Conservation (phyloP, 2,329 filamentous ascomycete genomes). For the Colletotrichum spaethianum region DNA sequence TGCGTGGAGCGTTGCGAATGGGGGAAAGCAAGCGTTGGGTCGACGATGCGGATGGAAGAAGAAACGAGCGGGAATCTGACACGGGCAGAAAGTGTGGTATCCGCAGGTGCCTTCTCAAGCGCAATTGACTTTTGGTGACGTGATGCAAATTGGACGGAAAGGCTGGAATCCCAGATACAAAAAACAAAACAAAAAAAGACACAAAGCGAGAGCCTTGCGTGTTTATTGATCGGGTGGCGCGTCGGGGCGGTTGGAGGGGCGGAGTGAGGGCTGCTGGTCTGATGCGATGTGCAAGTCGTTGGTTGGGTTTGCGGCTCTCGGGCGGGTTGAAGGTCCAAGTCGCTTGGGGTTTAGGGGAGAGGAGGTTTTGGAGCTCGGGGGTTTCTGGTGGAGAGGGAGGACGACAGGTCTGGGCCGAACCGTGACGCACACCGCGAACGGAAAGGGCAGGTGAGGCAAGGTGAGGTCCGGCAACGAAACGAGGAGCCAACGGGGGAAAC, state of each 20-base stretch:
- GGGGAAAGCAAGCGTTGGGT: neutral
- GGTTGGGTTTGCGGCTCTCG: neutral
- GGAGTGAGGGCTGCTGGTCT: neutral
- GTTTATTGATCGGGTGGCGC: neutral
- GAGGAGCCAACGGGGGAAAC: conserved; percentile 18
- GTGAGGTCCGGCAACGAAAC: conserved; percentile 18
- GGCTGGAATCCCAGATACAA: neutral
- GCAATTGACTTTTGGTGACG: conserved; percentile 16
- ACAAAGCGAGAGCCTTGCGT: neutral
- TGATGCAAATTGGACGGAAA: neutral
- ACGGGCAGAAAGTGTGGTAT: neutral
- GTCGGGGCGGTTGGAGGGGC: neutral
- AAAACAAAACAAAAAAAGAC: neutral
- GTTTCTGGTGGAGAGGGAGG: conserved; percentile 13
- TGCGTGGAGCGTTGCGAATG: conserved; percentile 1
- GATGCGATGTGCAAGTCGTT: neutral
- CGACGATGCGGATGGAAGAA: neutral
- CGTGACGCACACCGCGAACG: conserved; percentile 29
- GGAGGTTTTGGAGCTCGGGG: conserved; percentile 27
- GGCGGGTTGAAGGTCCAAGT: neutral
- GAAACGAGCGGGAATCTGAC: neutral
- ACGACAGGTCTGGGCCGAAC: conserved; percentile 15
- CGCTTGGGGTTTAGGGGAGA: no score
- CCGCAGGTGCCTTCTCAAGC: neutral
- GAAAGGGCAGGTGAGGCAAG: conserved; percentile 19